Evolutionary conservation across 176 grass and related monocot species (phyloP).

Genomic region (Bothriochloa decipiens): DNA sequence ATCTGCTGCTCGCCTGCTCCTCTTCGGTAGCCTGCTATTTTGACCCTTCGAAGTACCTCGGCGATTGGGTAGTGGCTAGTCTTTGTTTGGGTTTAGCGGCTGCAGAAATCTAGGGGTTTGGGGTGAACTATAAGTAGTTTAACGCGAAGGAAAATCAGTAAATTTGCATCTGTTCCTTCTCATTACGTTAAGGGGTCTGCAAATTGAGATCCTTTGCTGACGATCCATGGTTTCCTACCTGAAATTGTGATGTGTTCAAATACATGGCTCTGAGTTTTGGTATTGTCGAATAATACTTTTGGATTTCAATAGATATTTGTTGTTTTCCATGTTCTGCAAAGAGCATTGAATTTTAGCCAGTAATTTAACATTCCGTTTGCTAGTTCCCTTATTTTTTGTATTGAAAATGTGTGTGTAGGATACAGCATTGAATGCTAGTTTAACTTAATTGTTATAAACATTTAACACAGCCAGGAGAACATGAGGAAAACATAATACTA

Average conservation of each 20-base stretch:
- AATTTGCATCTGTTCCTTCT: neutral
- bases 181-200: too few species aligned
- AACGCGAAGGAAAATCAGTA: neutral
- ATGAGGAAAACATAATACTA: neutral
- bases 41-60: neutral
- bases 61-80: neutral
- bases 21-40: neutral
- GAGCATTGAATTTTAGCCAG: neutral
- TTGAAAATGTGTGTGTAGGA: neutral
- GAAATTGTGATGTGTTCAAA: neutral
- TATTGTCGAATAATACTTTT: slow-evolving; percentile 13
- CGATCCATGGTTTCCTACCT: neutral
- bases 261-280: neutral
- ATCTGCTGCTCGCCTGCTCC: neutral
- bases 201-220: neutral
- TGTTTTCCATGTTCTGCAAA: neutral
- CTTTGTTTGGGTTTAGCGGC: neutral
- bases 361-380: neutral
- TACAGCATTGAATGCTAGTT: neutral
- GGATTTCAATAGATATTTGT: neutral
- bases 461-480: neutral
- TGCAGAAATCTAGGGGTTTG: neutral
- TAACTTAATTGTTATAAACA: neutral
- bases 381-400: neutral
- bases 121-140: neutral